These are phyloP conservation scores for Clitopilus passeckerianus DNA, from an alignment of 768 basidiomycete species.

Conservation along the genomic window DNA sequence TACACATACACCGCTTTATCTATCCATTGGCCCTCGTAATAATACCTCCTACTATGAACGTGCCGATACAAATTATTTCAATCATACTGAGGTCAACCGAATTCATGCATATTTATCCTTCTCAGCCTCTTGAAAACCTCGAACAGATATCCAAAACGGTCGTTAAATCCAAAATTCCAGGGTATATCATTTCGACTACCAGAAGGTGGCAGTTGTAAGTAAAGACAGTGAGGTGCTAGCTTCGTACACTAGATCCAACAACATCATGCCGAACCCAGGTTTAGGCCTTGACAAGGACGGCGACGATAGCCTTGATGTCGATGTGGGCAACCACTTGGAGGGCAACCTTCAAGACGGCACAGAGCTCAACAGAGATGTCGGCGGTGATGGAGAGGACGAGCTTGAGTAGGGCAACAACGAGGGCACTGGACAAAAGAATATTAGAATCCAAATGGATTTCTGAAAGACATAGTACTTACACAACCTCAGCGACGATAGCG, in stretches of 20 bases:
- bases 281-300: background rate
- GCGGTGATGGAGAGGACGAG: background rate
- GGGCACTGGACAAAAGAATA: background rate
- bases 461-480: background rate
- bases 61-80: too few species aligned
- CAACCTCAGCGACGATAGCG: background rate
- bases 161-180: background rate
- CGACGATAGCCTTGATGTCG: background rate
- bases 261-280: background rate
- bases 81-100: too few species aligned
- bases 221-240: background rate
- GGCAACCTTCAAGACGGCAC: background rate
- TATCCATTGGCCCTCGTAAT: too few species aligned
- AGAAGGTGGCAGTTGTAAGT: background rate
- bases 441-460: background rate
- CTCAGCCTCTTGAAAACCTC: too few species aligned
- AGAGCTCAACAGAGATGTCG: background rate
- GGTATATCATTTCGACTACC: background rate
- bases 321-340: background rate
- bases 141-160: too few species aligned
- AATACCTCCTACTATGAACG: too few species aligned
- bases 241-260: background rate
- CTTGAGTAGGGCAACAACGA: background rate
- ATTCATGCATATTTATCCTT: too few species aligned
- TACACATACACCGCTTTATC: too few species aligned